Evolutionary conservation across 495 filamentous ascomycete genomes (phyloP).

Genomic region (Talaromyces stipitatus): DNA sequence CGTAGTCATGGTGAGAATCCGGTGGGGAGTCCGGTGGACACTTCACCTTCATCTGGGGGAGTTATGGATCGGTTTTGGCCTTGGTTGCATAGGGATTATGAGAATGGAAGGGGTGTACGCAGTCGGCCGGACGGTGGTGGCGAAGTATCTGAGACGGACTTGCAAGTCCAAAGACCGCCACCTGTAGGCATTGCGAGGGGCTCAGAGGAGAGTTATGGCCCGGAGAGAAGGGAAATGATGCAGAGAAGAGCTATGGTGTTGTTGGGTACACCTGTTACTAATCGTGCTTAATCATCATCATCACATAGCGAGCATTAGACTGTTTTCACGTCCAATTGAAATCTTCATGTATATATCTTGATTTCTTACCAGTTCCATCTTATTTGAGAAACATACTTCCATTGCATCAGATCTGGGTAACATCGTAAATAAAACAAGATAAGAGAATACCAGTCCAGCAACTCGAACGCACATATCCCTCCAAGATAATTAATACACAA

Average conservation of each 20-base stretch:
- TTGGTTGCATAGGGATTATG: neutral
- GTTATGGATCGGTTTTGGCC: neutral
- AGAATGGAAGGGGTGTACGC: neutral
- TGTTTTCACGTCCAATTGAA: neutral
- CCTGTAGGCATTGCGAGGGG: neutral
- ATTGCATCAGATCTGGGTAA: too few relatives aligned
- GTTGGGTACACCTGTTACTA: slow-evolving; percentile 1
- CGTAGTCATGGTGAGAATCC: neutral
- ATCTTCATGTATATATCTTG: neutral
- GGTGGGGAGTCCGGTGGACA: neutral
- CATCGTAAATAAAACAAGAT: too few relatives aligned
- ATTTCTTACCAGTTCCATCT: neutral
- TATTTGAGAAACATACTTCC: too few relatives aligned
- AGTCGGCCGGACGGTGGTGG: neutral
- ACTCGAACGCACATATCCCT: too few relatives aligned
- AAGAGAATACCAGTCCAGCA: too few relatives aligned
- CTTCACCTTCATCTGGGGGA: neutral
- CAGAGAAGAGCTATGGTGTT: slow-evolving; percentile 4
- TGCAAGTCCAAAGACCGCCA: neutral
- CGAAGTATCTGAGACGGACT: neutral
- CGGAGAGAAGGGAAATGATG: slow-evolving; percentile 3
- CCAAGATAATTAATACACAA: slow-evolving; percentile 71
- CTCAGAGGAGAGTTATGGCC: neutral
- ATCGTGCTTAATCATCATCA: neutral
- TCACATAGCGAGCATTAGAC: neutral